These are phyloP conservation scores for Strobilomyces confusus DNA, from an alignment of 768 basidiomycete species.

Conservation along the genomic window DNA sequence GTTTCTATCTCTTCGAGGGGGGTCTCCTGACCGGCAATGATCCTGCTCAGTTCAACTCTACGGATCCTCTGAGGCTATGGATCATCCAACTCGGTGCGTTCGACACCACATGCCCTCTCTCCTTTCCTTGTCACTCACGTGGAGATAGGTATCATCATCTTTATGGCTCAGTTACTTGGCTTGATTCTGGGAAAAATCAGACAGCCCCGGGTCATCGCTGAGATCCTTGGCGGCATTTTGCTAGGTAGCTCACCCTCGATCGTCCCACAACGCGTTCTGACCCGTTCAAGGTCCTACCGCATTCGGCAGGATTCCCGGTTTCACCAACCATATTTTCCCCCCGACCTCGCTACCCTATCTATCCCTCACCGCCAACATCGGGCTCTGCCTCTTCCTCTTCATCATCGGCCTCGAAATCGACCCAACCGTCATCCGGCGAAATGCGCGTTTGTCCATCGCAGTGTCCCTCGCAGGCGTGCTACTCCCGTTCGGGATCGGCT, in stretches of 20 bases:
- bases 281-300: constrained; percentile 41
- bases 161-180: constrained; percentile 75
- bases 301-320: constrained; percentile 82
- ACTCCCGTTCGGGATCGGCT: constrained; percentile 85
- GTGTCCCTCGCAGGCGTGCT: constrained; percentile 81
- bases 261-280: constrained; percentile 54
- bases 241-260: constrained; percentile 51
- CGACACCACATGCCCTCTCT: background rate
- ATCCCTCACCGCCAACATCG: constrained; percentile 85
- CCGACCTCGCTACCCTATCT: constrained; percentile 65
- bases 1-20: constrained; percentile 41
- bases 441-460: constrained; percentile 58
- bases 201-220: constrained; percentile 92
- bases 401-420: constrained; percentile 94
- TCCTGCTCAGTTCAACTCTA: constrained; percentile 55
- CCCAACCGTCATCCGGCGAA: constrained; percentile 67
- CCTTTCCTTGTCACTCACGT: background rate
- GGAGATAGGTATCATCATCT: constrained; percentile 61
- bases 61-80: constrained; percentile 75
- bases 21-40: constrained; percentile 77
- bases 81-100: constrained; percentile 67
- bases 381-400: constrained; percentile 85
- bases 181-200: constrained; percentile 62
- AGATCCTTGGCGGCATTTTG: constrained; percentile 87
- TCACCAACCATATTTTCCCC: constrained; percentile 85